Evolutionary conservation across 495 filamentous ascomycete species (phyloP), one percentile per base, ranked within the genome.

Genomic region (Parmelia sp.): DNA sequence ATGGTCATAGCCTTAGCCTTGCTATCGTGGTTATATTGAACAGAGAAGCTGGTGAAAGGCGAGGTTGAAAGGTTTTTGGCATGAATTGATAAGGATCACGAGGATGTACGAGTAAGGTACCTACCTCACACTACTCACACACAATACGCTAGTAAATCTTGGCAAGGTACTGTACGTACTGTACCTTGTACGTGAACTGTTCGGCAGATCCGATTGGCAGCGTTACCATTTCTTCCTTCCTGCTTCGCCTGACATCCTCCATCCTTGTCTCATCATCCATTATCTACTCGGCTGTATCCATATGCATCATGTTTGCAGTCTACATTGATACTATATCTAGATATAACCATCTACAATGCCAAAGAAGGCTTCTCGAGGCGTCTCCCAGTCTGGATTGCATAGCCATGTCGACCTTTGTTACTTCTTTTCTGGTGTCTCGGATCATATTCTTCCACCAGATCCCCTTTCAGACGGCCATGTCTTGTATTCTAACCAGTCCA

Each of bases 401-500:
- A 53, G 49, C 14, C 4, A 53, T 29, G 27, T 14, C 25, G 4
- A 31, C 31, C 25, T 11, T 5, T 11, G 12, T 19, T 14, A 5
- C 6, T 53, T 19, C 25, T 31, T 53, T 25, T 25, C 3, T 53
- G 49, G 23, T 5, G 19, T 53, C 7, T 15, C 27, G 27, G 7
- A 29, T 19, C 5, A 19, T 31, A 6, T 53, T 31, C 15, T 10
- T 15, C 31, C 8, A 31, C 31, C 15, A 51, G 8, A 19, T 17
- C 3, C 25, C 4, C 1, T 29, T 21, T 33, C 17, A 60, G 14
- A 51, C 72, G 15, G 82, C 81, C 57, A 90, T 62, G 80, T 90
- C 86, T 72, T 90, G 85, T n/a, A 89, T 80, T 66, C 87, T 80
- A 36, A 89, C 68, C 64, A 90, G 71, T 17, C 87, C 87, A 72